Base-by-base conservation (phyloP, 2,329 filamentous ascomycete species). In the Alternaria brassicicola region DNA sequence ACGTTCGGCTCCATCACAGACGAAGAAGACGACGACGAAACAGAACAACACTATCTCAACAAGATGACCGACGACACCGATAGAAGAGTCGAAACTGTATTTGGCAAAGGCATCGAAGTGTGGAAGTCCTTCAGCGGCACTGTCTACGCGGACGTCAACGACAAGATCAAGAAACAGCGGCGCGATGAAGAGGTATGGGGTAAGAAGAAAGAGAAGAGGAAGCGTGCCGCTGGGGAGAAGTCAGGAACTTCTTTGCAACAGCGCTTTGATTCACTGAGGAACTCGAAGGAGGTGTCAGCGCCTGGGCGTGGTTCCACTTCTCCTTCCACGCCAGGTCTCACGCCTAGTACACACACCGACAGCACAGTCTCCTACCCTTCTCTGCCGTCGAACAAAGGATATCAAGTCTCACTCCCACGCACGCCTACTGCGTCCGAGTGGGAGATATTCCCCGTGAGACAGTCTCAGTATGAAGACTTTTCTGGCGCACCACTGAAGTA, bases 61-160 rank as follows among this genome's bases (percentile, higher is more conserved):
- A 52, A 50, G 7, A 61, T 61, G 57, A 43, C 31, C 13, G 54
- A 63, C 31, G 52, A 63, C n/a, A 52, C 53, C 1, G 31, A 60
- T 19, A 45, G 41, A 2, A 19, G 25, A 9, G 21, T 42, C 4
- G 43, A 58, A 30, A 61, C 61, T 3, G 47, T 55, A 4, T 63
- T 63, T n/a, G 61, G 61, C 17, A n/a, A 30, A 9, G 61, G 54
- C 15, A 38, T 63, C 3, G 48, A 53, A 3, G 54, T 63, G 5
- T 63, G 61, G 57, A 58, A 45, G 42, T 50, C 41, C 10, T 25
- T 41, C 6, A 38, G 49, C 21, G 61, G 61, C 6, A 61, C 53
- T 5, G 38, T 63, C 2, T 58, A 63, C 31, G 42, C 57, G 6
- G 61, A 61, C n/a, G 21, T 61, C 12, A 48, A 49, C 3, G 61